Conservation (phyloP, 2,329 filamentous ascomycete genomes). For the Colletotrichum aenigma region DNA sequence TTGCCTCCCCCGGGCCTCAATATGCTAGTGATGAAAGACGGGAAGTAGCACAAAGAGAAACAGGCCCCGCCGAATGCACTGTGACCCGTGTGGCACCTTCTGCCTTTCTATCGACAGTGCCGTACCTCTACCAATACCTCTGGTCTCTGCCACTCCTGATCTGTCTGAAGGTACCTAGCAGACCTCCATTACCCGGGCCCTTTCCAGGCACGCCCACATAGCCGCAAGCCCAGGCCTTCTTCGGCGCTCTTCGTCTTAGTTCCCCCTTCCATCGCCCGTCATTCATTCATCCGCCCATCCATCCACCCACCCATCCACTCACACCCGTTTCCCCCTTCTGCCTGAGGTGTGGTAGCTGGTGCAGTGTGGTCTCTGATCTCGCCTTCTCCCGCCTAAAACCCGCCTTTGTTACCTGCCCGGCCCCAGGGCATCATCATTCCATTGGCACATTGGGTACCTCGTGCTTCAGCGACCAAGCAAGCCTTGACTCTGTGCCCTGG, state of each 20-base stretch:
- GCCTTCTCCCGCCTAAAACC: background rate
- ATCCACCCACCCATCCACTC: background rate
- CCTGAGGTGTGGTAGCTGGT: background rate
- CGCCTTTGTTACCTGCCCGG: background rate
- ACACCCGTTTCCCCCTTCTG: background rate
- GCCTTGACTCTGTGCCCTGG: background rate
- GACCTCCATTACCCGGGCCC: background rate
- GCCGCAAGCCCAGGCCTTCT: constrained; percentile 14
- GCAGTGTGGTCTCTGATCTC: background rate
- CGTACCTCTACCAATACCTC: background rate
- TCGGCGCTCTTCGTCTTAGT: background rate
- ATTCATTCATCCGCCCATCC: background rate
- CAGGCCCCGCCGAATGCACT: background rate
- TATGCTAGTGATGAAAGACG: background rate
- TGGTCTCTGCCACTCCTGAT: background rate
- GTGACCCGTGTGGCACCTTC: constrained; percentile 11
- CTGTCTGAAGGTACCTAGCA: background rate
- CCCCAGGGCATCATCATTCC: background rate
- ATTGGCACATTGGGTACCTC: background rate
- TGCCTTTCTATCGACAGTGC: background rate
- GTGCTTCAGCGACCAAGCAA: background rate
- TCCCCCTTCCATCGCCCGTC: background rate
- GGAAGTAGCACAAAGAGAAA: background rate
- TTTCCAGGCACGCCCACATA: background rate
- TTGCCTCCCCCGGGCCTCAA: background rate